Conservation (phyloP, 1,139 yeast species). For the Suhomyces wounanorum region DNA sequence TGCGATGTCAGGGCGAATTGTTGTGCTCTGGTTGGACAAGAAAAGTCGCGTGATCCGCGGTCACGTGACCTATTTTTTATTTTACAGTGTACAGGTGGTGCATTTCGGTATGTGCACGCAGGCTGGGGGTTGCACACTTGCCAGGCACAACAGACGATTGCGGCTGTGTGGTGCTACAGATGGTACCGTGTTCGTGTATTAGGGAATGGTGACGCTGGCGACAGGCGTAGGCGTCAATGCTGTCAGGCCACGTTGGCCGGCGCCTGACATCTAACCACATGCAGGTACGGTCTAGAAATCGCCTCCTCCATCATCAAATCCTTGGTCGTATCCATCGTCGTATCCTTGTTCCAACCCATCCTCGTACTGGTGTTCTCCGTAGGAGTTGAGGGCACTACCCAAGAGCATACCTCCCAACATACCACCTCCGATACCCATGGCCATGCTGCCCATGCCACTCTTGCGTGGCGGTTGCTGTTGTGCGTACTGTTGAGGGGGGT, state of each 20-base stretch:
- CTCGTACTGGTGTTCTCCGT: constrained; percentile 24
- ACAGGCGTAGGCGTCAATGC: background rate
- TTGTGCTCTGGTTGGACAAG: constrained; percentile 16
- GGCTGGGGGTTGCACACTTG: too few relatives aligned
- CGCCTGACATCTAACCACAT: background rate
- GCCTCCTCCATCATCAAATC: constrained; percentile 20
- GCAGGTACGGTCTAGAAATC: background rate
- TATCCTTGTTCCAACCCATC: constrained; percentile 36
- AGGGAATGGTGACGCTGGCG: background rate
- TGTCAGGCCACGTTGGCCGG: background rate
- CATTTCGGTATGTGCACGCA: too few relatives aligned
- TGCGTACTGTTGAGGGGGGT: constrained; percentile 23
- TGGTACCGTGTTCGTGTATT: background rate
- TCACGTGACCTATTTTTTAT: too few relatives aligned
- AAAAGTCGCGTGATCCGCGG: constrained; percentile 9
- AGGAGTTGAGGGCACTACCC: constrained; percentile 32
- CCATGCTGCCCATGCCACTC: constrained; percentile 49
- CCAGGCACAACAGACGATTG: too few relatives aligned
- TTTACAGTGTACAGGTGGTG: too few relatives aligned
- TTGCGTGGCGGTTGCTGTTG: constrained; percentile 25
- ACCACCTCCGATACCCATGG: constrained; percentile 82
- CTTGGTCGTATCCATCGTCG: constrained; percentile 19
- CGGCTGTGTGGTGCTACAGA: background rate
- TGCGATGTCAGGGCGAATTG: constrained; percentile 10
- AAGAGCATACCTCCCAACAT: constrained; percentile 67